Evolutionary conservation across 2,329 filamentous ascomycete genomes (phyloP).

Genomic region (Ophiostoma tasmaniense): DNA sequence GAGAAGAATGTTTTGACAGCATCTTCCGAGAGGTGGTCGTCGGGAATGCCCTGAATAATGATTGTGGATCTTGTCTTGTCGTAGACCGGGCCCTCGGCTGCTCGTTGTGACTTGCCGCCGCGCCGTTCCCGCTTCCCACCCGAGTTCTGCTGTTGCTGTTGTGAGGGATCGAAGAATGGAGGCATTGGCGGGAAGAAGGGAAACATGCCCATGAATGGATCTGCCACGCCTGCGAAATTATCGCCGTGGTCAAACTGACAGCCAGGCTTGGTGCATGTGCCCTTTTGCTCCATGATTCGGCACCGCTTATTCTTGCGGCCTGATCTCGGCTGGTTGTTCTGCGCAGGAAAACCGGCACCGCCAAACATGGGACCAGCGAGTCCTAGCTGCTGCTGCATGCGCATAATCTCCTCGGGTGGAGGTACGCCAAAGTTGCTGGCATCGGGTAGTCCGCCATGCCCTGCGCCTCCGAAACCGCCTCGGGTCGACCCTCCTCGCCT

Average conservation of each 20-base stretch:
- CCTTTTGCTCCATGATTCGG: conserved; percentile 63
- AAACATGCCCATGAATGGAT: neutral
- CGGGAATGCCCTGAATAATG: conserved; percentile 70
- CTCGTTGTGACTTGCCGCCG: conserved; percentile 39
- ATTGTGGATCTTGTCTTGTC: conserved; percentile 59
- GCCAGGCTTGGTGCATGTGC: conserved; percentile 59
- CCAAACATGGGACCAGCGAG: conserved; percentile 31
- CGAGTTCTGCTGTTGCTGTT: neutral
- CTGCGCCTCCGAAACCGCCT: conserved; percentile 24
- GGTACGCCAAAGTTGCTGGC: conserved; percentile 18
- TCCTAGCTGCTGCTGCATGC: conserved; percentile 47
- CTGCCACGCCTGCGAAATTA: neutral
- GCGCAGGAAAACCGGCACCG: conserved; percentile 24
- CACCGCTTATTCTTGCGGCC: conserved; percentile 45
- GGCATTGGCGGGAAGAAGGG: neutral
- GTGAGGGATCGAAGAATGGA: neutral
- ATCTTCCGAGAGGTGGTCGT: conserved; percentile 58
- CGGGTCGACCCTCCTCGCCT: conserved; percentile 40
- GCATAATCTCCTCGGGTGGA: conserved; percentile 52
- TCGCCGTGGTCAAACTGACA: conserved; percentile 59
- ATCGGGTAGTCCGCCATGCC: neutral
- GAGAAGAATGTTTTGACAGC: conserved; percentile 60
- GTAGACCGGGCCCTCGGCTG: conserved; percentile 52
- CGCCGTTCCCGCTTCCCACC: neutral
- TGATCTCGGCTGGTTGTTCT: conserved; percentile 9